phyloP scores from a whole-genome alignment of 345 rosid genomes.

The Rubroshorea leprosula region DNA sequence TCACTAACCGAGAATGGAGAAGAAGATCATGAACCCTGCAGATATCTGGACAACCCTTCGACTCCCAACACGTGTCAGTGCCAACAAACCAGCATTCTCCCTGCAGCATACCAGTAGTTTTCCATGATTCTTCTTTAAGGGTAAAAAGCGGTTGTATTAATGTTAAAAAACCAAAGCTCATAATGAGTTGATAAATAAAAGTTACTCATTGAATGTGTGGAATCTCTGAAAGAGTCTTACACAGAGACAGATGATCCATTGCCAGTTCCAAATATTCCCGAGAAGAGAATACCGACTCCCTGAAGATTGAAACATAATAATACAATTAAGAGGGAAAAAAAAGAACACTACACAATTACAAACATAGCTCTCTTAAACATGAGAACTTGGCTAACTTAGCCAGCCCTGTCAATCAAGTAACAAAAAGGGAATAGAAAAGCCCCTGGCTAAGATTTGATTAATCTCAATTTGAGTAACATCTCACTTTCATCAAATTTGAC shows the following conservation, averaged over 20 bases:
- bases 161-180: too few relatives aligned
- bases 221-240: slow-evolving; percentile 37
- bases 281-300: slow-evolving; percentile 90
- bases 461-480: background rate
- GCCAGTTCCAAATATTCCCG: slow-evolving; percentile 95
- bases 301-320: slow-evolving; percentile 19
- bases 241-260: slow-evolving; percentile 81
- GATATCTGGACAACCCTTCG: slow-evolving; percentile 93
- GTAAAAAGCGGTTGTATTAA: too few relatives aligned
- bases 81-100: slow-evolving; percentile 87
- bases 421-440: background rate
- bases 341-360: too few relatives aligned
- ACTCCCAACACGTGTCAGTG: slow-evolving; percentile 82
- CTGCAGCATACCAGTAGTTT: slow-evolving; percentile 28
- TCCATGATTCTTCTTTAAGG: too few relatives aligned
- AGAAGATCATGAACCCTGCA: slow-evolving; percentile 92
- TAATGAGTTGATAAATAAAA: background rate
- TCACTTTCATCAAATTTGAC: too few relatives aligned
- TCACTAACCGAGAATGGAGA: slow-evolving; percentile 71
- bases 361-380: too few relatives aligned
- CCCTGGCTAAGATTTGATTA: background rate
- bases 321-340: background rate
- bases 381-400: too few relatives aligned
- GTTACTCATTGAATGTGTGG: background rate
- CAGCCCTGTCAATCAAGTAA: too few relatives aligned